Percentiles rank a stretch among this genome's conserved stretches.
These are phyloP conservation scores for Boletus sensibilis DNA, from an alignment of 768 basidiomycete genomes.

Conservation along the genomic window DNA sequence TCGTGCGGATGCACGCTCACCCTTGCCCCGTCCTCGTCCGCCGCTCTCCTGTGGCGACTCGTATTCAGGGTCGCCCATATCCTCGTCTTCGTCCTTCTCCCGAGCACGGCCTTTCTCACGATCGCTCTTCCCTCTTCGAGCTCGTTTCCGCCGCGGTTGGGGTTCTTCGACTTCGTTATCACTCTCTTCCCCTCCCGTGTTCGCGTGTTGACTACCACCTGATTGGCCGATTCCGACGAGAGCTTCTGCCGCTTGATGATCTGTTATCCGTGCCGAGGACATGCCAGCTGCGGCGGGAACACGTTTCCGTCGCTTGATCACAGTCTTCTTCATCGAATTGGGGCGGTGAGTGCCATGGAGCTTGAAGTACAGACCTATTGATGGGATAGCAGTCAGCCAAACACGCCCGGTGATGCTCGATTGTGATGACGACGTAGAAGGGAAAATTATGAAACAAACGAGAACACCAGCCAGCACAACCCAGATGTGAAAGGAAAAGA, in stretches of 20 bases:
- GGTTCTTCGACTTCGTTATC: constrained; percentile 41
- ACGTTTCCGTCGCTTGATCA: constrained; percentile 97
- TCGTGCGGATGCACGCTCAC: constrained; percentile 38
- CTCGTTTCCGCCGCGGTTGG: constrained; percentile 60
- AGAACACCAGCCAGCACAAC: neutral
- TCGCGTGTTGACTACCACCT: constrained; percentile 35
- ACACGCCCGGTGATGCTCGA: neutral
- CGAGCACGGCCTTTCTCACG: constrained; percentile 38
- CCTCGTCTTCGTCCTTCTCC: constrained; percentile 46
- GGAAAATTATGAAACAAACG: neutral
- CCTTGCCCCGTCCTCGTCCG: constrained; percentile 34
- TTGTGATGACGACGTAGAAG: neutral
- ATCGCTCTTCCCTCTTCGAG: constrained; percentile 40
- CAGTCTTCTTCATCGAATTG: constrained; percentile 98
- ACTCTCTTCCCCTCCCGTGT: constrained; percentile 41
- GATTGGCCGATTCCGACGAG: constrained; percentile 78
- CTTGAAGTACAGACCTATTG: constrained; percentile 93
- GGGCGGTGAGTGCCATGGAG: constrained; percentile 96
- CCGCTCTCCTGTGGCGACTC: constrained; percentile 33
- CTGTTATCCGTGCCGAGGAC: constrained; percentile 57
- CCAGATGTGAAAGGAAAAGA: constrained; percentile 16
- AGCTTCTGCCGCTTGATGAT: constrained; percentile 87
- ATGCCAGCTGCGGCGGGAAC: constrained; percentile 78
- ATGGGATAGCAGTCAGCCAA: constrained; percentile 19
- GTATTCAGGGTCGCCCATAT: constrained; percentile 46